Base-by-base conservation (phyloP, 78 protist species). In the Bodo saltans region DNA sequence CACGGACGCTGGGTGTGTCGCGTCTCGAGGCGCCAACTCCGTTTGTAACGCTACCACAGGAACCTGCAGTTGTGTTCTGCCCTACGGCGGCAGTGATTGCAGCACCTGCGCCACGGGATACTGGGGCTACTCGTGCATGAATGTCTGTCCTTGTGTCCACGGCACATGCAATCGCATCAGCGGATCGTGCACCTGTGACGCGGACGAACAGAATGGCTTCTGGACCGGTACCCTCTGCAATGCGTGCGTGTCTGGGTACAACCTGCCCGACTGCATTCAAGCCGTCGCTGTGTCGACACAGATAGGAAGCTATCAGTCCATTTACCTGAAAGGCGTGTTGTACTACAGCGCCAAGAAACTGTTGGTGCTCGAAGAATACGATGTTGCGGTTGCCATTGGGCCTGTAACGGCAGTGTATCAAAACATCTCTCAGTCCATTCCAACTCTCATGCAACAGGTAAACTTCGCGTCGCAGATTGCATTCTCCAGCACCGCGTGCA, bases 21-120 rank as follows among this genome's bases (percentile, higher is more conserved):
- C n/a, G n/a, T n/a, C n/a, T n/a, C n/a, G n/a, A n/a, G n/a, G n/a
- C 12, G 81, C 69, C 33, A 40, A 3, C 37, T 76, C 69, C 35
- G 4, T 67, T 2, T 12, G 69, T n/a, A n/a, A n/a, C n/a, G n/a
- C n/a, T n/a, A n/a, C n/a, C n/a, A n/a, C n/a, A n/a, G n/a, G n/a
- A n/a, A 3, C 3, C 38, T 26, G 21, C n/a, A 12, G 69, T 21
- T 8, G 1, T 17, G n/a, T 2, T 68, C 69, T 52, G 41, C 39
- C 11, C 40, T 76, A 11, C 34, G 11, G 38, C 27, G 81, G 81
- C 40, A 29, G 38, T 29, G 25, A 39, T 12, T 76, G 81, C 69
- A 27, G 32, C 69, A 35, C 11, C n/a, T 76, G 81, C 52, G 81
- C 67, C 27, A 3, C 41, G 69, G 81, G 81, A 26, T 76, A 40